These are phyloP conservation scores for Trametes elegans DNA, from an alignment of 768 basidiomycete species.

Conservation along the genomic window DNA sequence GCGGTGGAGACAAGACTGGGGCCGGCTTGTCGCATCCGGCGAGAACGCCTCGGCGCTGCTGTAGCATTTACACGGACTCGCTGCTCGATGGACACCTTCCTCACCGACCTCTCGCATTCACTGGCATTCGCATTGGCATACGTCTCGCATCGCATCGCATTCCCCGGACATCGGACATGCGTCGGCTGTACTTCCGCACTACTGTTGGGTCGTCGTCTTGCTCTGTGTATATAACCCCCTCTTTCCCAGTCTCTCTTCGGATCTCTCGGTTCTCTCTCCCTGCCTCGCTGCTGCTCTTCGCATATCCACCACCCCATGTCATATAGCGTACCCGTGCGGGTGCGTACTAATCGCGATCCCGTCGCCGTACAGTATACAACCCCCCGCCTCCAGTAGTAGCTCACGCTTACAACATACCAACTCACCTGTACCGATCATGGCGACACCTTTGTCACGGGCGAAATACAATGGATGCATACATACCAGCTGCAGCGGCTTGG, in stretches of 20 bases:
- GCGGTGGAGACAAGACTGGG: conserved; percentile 83
- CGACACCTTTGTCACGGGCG: neutral
- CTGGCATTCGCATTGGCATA: neutral
- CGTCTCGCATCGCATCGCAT: conserved; percentile 3
- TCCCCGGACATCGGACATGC: conserved; percentile 2
- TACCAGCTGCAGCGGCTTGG: conserved; percentile 3
- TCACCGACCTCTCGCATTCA: neutral
- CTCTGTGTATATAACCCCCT: conserved; percentile 14
- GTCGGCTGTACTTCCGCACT: conserved; percentile 9
- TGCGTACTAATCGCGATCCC: conserved; percentile 21
- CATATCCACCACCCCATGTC: conserved; percentile 1
- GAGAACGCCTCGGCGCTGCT: conserved; percentile 60
- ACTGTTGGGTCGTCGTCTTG: conserved; percentile 6
- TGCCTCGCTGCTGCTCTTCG: neutral
- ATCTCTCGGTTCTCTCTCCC: neutral
- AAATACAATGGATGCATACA: conserved; percentile 17
- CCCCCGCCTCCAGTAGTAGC: neutral
- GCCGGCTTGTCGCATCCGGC: conserved; percentile 59
- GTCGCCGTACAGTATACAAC: conserved; percentile 17
- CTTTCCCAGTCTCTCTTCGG: conserved; percentile 2
- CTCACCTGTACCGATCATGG: conserved; percentile 17
- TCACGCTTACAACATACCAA: conserved; percentile 5
- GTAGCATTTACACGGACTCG: conserved; percentile 31
- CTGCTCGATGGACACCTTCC: conserved; percentile 10
- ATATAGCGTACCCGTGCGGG: conserved; percentile 9